These are phyloP conservation scores for Tetrapyrgos nigripes DNA, from an alignment of 1,284 basidiomycete genomes.

Conservation along the genomic window DNA sequence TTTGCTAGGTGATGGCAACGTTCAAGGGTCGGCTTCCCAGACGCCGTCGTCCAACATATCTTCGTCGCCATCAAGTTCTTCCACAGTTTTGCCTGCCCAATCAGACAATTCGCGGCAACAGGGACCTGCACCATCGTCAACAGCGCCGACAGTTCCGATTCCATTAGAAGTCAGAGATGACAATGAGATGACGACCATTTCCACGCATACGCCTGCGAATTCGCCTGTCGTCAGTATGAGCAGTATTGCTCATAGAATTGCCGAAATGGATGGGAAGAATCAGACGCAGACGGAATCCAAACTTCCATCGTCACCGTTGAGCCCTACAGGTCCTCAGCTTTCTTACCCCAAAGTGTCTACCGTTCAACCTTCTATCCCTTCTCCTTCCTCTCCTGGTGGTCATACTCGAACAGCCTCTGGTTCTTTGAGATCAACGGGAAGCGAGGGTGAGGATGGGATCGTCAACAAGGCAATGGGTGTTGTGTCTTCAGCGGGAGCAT, in stretches of 20 bases:
- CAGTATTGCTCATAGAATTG: constrained; percentile 17
- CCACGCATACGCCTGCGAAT: constrained; percentile 43
- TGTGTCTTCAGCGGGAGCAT: constrained; percentile 68
- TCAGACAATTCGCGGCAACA: background rate
- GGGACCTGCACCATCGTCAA: background rate
- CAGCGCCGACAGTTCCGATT: background rate
- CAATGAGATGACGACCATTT: constrained; percentile 26
- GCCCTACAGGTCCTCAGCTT: constrained; percentile 4
- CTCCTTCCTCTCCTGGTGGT: constrained; percentile 27
- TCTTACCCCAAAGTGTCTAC: constrained; percentile 1
- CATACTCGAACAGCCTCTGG: background rate
- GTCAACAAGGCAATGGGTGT: constrained; percentile 77
- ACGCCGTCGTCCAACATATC: background rate
- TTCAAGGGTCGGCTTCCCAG: background rate
- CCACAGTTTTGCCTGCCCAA: constrained; percentile 10
- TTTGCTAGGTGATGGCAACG: background rate
- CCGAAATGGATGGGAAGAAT: constrained; percentile 13
- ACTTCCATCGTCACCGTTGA: background rate
- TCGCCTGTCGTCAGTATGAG: constrained; percentile 46
- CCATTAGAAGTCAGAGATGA: constrained; percentile 23
- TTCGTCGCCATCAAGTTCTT: constrained; percentile 11
- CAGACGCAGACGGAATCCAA: background rate
- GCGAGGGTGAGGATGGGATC: constrained; percentile 34
- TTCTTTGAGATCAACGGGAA: background rate
- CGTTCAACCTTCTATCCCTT: background rate